Evolutionary conservation across 2,329 filamentous ascomycete species (phyloP).

Genomic region (Fonsecaea erecta): DNA sequence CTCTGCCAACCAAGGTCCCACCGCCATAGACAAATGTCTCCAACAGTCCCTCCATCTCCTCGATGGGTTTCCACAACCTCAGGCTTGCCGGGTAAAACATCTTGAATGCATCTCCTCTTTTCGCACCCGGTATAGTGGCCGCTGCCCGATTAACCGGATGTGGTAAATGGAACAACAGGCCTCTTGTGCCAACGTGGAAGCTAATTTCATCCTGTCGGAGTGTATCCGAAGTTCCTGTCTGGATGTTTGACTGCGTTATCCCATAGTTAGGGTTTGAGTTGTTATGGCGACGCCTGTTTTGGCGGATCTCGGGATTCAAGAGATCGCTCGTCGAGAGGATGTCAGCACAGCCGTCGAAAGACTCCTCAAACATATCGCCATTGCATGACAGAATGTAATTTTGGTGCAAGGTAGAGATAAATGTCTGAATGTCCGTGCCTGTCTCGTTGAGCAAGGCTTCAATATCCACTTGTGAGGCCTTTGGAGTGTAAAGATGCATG

Average conservation of each 20-base stretch:
- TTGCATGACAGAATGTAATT: constrained; percentile 90
- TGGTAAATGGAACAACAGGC: constrained; percentile 82
- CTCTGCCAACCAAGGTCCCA: constrained; percentile 42
- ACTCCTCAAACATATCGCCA: constrained; percentile 70
- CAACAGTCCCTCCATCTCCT: constrained; percentile 77
- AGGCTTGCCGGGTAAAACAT: constrained; percentile 92
- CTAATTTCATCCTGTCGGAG: constrained; percentile 91
- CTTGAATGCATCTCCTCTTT: constrained; percentile 67
- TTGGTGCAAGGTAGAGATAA: constrained; percentile 87
- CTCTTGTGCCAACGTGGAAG: constrained; percentile 87
- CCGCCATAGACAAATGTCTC: constrained; percentile 70
- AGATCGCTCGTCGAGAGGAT: constrained; percentile 86
- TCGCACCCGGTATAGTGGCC: constrained; percentile 44
- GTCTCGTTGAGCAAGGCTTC: constrained; percentile 88
- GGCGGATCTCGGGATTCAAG: constrained; percentile 69
- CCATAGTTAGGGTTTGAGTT: constrained; percentile 23
- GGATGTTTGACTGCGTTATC: constrained; percentile 43
- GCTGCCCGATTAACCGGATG: constrained; percentile 73
- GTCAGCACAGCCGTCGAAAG: constrained; percentile 83
- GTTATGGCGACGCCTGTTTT: constrained; percentile 36
- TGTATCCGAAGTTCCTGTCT: constrained; percentile 69
- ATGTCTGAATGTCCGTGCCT: constrained; percentile 88
- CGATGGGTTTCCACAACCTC: constrained; percentile 79
- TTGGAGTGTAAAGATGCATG: constrained; percentile 62
- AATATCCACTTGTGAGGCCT: constrained; percentile 67